Conservation (phyloP, 306 rosid species). For the Sicyos baderoa region DNA sequence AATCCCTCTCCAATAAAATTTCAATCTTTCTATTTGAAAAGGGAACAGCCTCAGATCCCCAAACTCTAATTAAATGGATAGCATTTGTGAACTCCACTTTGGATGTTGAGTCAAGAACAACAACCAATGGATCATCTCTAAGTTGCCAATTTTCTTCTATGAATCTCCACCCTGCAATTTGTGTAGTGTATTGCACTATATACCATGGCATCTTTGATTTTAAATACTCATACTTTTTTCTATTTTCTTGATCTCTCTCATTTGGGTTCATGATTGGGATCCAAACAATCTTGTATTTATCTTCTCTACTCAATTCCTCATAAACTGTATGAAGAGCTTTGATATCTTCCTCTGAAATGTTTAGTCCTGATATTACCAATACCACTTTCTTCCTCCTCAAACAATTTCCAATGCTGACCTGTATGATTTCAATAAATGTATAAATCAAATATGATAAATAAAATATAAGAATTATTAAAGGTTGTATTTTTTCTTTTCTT, state of each 20-base stretch:
- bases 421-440: background rate
- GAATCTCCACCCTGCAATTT: conserved; percentile 26
- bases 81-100: conserved; percentile 24
- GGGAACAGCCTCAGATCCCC: conserved; percentile 25
- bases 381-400: conserved; percentile 31
- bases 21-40: background rate
- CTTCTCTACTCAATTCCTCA: conserved; percentile 25
- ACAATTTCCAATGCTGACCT: conserved; percentile 5
- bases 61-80: conserved; percentile 21
- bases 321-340: conserved; percentile 27
- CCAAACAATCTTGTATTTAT: conserved; percentile 50
- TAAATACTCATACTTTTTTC: conserved; percentile 16
- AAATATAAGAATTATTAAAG: too few species aligned
- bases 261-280: conserved; percentile 38
- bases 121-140: conserved; percentile 28
- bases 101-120: conserved; percentile 26
- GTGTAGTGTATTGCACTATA: conserved; percentile 19
- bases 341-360: conserved; percentile 45
- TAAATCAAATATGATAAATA: too few species aligned
- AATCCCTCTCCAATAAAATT: background rate
- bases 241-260: conserved; percentile 28
- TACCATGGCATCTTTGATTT: conserved; percentile 28
- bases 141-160: conserved; percentile 36
- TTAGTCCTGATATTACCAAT: conserved; percentile 41
- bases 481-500: too few species aligned